phyloP scores from a whole-genome alignment of 805 yeast species.

The Kluyveromyces wickerhamii region DNA sequence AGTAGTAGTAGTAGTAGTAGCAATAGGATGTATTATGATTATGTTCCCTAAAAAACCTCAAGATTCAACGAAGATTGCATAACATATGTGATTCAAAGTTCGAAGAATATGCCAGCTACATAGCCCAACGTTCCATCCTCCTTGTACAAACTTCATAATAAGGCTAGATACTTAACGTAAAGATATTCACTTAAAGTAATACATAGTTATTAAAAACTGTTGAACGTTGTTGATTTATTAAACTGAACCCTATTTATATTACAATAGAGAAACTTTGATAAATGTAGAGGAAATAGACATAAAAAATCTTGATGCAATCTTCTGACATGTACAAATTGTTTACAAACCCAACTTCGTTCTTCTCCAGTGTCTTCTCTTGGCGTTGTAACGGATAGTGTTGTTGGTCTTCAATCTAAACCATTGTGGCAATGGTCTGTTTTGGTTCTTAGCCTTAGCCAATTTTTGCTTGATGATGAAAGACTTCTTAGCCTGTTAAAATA shows the following conservation, averaged over 20 bases:
- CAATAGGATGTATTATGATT: too few species aligned
- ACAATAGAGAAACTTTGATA: slow-evolving; percentile 2
- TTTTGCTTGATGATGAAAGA: slow-evolving; percentile 95
- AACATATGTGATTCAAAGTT: too few species aligned
- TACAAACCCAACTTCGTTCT: slow-evolving; percentile 97
- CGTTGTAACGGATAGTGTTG: slow-evolving; percentile 97
- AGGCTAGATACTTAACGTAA: too few species aligned
- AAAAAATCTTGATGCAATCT: slow-evolving; percentile 2
- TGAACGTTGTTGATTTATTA: slow-evolving; percentile 4
- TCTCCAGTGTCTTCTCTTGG: slow-evolving; percentile 99
- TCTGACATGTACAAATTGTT: slow-evolving; percentile 25
- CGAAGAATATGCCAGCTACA: too few species aligned
- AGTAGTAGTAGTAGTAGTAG: too few species aligned
- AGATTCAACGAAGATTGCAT: too few species aligned
- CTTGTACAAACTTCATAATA: too few species aligned
- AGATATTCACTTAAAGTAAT: slow-evolving; percentile 4
- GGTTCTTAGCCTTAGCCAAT: slow-evolving; percentile 97
- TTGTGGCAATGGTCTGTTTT: slow-evolving; percentile 99
- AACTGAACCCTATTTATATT: slow-evolving; percentile 2
- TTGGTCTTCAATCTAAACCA: slow-evolving; percentile 98
- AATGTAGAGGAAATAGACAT: slow-evolving; percentile 4
- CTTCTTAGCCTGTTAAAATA: slow-evolving; percentile 69
- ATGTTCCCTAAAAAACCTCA: too few species aligned
- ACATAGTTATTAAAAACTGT: slow-evolving; percentile 5
- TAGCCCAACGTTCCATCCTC: too few species aligned